Percentiles rank a stretch among this genome's conserved stretches.
Conservation (phyloP, 2,329 filamentous ascomycete species). For the Claviceps sp. region DNA sequence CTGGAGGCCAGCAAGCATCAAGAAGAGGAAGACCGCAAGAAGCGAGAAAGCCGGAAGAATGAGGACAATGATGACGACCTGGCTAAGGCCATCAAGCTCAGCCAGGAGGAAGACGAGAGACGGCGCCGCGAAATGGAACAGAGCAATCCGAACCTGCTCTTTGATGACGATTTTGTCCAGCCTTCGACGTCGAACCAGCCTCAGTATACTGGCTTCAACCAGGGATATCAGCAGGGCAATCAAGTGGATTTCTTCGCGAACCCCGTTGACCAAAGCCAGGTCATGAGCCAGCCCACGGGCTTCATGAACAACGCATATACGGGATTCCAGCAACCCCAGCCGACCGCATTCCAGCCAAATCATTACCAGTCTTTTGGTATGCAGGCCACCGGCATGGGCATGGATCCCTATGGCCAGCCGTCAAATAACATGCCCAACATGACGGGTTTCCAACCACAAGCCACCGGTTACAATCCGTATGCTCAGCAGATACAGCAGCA, state of each 20-base stretch:
- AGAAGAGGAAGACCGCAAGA: conserved; percentile 76
- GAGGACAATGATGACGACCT: conserved; percentile 67
- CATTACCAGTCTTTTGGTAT: conserved; percentile 55
- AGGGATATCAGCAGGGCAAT: conserved; percentile 93
- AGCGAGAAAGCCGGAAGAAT: conserved; percentile 50
- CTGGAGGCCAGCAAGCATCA: conserved; percentile 92
- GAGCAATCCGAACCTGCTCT: conserved; percentile 72
- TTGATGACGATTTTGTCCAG: conserved; percentile 62
- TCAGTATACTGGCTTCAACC: conserved; percentile 82
- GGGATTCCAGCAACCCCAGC: conserved; percentile 33
- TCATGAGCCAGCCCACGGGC: conserved; percentile 71
- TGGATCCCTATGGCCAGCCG: conserved; percentile 53
- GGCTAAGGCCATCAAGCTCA: conserved; percentile 87
- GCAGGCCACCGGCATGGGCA: conserved; percentile 48
- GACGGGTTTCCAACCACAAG: conserved; percentile 36
- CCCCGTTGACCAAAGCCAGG: conserved; percentile 63
- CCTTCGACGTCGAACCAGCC: conserved; percentile 34
- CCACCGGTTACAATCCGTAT: conserved; percentile 42
- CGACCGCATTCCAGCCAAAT: conserved; percentile 41
- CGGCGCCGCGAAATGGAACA: conserved; percentile 78
- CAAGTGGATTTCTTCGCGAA: conserved; percentile 97
- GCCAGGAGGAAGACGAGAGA: conserved; percentile 85
- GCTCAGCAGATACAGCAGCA: conserved; percentile 26
- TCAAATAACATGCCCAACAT: conserved; percentile 15
- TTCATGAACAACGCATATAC: conserved; percentile 45